Base-by-base conservation (phyloP, 805 yeast genomes). In the Lipomyces oligophaga region DNA sequence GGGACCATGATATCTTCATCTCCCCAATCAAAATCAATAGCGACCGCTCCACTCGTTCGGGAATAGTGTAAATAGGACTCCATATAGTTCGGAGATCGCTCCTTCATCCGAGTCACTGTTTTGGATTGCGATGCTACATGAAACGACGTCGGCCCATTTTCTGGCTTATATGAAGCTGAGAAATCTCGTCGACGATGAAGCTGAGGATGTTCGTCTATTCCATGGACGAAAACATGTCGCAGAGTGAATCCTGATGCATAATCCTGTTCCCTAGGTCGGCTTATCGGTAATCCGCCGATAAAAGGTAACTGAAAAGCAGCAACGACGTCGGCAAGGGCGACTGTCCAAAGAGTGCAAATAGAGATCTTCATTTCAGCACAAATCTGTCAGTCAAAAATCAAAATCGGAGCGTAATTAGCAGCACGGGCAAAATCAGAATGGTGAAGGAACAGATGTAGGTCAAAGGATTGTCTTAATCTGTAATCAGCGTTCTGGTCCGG, bases 61-160 rank as follows among this genome's bases (percentile, higher is more conserved):
- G 86, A 80, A 61, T 74, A 80, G 15, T 75, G 72, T 37, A 85
- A 62, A 61, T 81, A 84, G 2, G 82, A 73, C 59, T 83, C 88
- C 46, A 85, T 68, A 60, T 75, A 77, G 35, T 77, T 79, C 0
- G 89, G 89, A 36, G 70, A 64, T 16, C 83, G 63, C 31, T 74
- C 64, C 1, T 57, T 58, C 54, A 80, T 52, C 41, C 85, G 62
- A 32, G 49, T 44, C 30, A 45, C 46, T 13, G 24, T 25, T 15
- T 33, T 28, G 5, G 39, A 37, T 21, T 26, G 43, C 13, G 54
- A 26, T 16, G 49, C 37, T 13, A 48, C 43, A 22, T 19, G 24
- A 24, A 50, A 39, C 20, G 43, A 31, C 20, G 42, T 18, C 34
- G 33, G 45, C 13, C 49, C 55, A 28, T 43, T 5, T 32, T 22